Conservation (phyloP, 139 green algal species). For the Chlorella ohadii region DNA sequence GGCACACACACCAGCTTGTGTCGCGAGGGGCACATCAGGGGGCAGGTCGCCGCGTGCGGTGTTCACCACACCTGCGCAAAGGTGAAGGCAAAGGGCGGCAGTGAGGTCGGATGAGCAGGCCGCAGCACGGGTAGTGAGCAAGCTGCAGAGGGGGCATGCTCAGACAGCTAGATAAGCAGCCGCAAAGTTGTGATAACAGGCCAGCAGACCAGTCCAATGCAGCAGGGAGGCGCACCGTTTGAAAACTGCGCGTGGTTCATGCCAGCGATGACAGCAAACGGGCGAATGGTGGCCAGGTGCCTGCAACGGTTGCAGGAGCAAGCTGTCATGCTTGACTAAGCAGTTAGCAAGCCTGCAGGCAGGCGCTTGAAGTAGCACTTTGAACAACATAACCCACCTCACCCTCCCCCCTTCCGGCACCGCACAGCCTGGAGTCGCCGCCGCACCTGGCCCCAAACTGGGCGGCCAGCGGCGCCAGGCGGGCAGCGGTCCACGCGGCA, state of each 20-base stretch:
- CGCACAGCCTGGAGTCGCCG: too few relatives aligned
- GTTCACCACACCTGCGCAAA: slow-evolving; percentile 29
- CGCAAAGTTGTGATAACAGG: too few relatives aligned
- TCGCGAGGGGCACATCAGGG: background rate
- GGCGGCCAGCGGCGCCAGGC: background rate
- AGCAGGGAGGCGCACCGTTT: slow-evolving; percentile 1
- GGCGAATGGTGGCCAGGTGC: background rate
- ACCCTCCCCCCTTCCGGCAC: too few relatives aligned
- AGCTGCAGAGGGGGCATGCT: too few relatives aligned
- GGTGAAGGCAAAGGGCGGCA: too few relatives aligned
- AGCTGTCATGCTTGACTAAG: background rate
- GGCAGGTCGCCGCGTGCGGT: slow-evolving; percentile 14
- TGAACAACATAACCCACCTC: too few relatives aligned
- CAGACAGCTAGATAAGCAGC: too few relatives aligned
- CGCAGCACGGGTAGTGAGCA: too few relatives aligned
- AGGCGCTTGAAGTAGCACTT: too few relatives aligned
- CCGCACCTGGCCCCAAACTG: slow-evolving; percentile 18
- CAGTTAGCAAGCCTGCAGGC: background rate
- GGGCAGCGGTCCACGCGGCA: background rate
- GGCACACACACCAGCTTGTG: background rate
- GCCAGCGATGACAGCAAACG: slow-evolving; percentile 16
- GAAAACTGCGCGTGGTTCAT: slow-evolving; percentile 37
- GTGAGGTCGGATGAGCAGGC: too few relatives aligned
- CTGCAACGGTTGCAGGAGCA: background rate
- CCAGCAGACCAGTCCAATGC: too few relatives aligned